Evolutionary conservation across 139 green algal species (phyloP), one percentile per base, ranked within the genome.

Genomic region (Auxenochlorella pyrenoidosa): DNA sequence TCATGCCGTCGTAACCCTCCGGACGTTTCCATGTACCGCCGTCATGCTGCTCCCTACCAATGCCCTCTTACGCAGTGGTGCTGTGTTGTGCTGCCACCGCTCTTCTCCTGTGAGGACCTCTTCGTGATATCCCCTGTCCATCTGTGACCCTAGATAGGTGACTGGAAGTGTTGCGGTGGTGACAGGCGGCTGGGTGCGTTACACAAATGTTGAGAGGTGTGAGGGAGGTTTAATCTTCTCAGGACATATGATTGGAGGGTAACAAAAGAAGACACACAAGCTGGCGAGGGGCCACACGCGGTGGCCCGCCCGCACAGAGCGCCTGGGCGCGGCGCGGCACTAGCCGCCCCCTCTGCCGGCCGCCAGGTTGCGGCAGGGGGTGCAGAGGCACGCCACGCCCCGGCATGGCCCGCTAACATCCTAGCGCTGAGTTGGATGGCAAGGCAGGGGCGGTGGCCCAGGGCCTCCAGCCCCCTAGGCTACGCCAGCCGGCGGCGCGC

Each of bases 181-280:
- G 6, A 32, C 75, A 30, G 75, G 75, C 75, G 75, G 75, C 75
- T 43, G 40, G 34, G 12, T 63, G 43, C 44, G 44, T 81, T 81
- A 81, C 75, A 81, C 43, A 40, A 18, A 38, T 76, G 70, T 63
- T 81, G 44, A 40, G 41, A 36, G 51, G n/a, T 34, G 75, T 32
- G 32, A 63, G 75, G n/a, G 75, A 43, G 40, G 75, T 81, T 81
- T 81, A 36, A 63, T 81, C 75, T 81, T 81, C 75, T 81, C 75
- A 47, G 75, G 72, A 44, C 41, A 47, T 43, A 44, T 76, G 34
- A 76, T 30, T 76, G 34, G 54, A 44, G 41, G 75, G 75, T 81
- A 81, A 81, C 75, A 81, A 59, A 80, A 59, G 41, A 79, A 79
- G n/a, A n/a, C 40, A 79, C 75, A 81, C 43, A 81, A 38, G 40